Percentiles rank a stretch among this genome's conserved stretches.
Evolutionary conservation across 371 early-diverging fungal genomes (phyloP).

Genomic region (Mucor plumbeus): DNA sequence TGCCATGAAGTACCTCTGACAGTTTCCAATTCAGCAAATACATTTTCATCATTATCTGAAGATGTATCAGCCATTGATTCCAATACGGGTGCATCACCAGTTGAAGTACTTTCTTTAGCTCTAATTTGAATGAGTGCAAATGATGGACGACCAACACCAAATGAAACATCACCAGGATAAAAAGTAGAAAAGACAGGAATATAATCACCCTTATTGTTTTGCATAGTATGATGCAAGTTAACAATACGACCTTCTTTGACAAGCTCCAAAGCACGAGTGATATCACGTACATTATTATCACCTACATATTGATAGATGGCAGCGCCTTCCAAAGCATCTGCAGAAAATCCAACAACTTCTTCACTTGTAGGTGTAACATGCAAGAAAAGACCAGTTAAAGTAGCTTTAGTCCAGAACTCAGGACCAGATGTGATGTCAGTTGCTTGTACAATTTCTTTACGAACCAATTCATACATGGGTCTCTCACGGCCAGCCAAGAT

Average conservation of each 20-base stretch:
- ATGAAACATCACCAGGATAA: constrained; percentile 49
- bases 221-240: constrained; percentile 44
- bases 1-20: constrained; percentile 56
- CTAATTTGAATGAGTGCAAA: constrained; percentile 49
- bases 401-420: constrained; percentile 64
- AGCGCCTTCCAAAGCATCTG: constrained; percentile 51
- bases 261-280: constrained; percentile 49
- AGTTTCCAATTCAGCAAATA: constrained; percentile 50
- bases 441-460: constrained; percentile 33
- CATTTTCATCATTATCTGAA: constrained; percentile 37
- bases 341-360: constrained; percentile 43
- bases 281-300: constrained; percentile 49
- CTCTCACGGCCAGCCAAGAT: constrained; percentile 64
- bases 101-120: constrained; percentile 19
- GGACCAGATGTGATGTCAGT: constrained; percentile 21
- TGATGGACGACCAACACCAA: constrained; percentile 33
- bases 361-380: constrained; percentile 45
- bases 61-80: constrained; percentile 18
- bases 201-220: constrained; percentile 53
- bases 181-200: constrained; percentile 47
- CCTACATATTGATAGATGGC: constrained; percentile 59
- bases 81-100: constrained; percentile 4
- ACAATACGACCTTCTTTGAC: constrained; percentile 49
- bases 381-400: constrained; percentile 61
- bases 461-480: constrained; percentile 44